Base-by-base conservation (phyloP, 257 asterid species). In the Knoxia roxburghii region DNA sequence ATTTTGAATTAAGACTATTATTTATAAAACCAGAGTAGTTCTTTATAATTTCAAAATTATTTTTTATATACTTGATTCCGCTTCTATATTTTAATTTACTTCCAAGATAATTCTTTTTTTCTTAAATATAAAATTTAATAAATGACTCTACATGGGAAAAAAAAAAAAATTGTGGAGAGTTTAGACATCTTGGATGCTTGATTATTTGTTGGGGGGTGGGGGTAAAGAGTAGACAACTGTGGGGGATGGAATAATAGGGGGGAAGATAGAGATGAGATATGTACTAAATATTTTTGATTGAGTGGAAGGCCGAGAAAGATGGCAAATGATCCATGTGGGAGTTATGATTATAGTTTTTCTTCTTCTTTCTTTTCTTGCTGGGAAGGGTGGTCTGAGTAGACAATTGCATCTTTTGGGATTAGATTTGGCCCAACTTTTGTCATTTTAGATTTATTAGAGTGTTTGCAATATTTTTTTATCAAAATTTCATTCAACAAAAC, bases 381-480 rank as follows among this genome's bases (percentile, higher is more conserved):
- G 45, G 23, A 56, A 73, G 81, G 82, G 80, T 65, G 80, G 84
- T 66, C 46, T 78, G 88, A 78, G 75, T 82, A 77, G 91, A 85
- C 88, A 77, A 63, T 65, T 75, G 80, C 79, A 76, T 43, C 71
- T 64, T 72, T 76, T 80, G 78, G 79, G 72, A 65, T 72, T 69
- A 29, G 80, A 79, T 77, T 78, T 71, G 65, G 73, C 70, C 64
- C 9, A 70, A 77, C 73, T 81, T 71, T 72, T 65, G 27, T 29
- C 41, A 59, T 59, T 60, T 58, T 59, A 60, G 65, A 61, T 68
- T 43, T 73, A 67, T 76, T 61, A 41, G 13, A 41, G 5, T 41
- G 37, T 49, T 49, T 49, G 3, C 17, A 1, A 9, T 49, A 9
- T 53, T 6, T 21, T 30, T 65, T 73, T 54, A 53, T 78, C 66